These are phyloP conservation scores for Debaryomyces nepalensis DNA, from an alignment of 1,139 yeast genomes.

Conservation along the genomic window DNA sequence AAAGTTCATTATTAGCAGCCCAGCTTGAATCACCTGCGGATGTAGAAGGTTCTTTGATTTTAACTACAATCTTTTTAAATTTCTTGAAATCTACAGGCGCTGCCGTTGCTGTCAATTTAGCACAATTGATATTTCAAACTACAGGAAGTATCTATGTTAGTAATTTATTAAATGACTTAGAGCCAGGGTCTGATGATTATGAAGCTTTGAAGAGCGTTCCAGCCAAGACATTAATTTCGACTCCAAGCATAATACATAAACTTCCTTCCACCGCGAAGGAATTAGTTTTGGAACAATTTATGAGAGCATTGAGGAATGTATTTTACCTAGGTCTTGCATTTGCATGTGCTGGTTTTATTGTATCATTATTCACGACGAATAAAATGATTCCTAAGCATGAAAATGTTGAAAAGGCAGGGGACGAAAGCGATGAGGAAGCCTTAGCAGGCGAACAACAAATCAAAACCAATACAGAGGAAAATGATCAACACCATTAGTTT, in stretches of 20 bases:
- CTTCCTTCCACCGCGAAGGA: constrained; percentile 30
- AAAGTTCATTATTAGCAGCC: constrained; percentile 53
- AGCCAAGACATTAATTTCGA: constrained; percentile 28
- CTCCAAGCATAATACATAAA: constrained; percentile 33
- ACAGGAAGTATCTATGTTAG: constrained; percentile 30
- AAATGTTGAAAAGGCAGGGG: constrained; percentile 26
- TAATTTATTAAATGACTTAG: constrained; percentile 14
- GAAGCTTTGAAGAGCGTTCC: constrained; percentile 24
- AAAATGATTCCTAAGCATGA: constrained; percentile 41
- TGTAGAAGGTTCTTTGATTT: constrained; percentile 52
- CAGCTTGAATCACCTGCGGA: constrained; percentile 60
- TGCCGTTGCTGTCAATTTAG: constrained; percentile 50
- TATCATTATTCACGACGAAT: constrained; percentile 41
- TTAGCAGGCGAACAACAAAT: background rate
- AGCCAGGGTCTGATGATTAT: constrained; percentile 21
- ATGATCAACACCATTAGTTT: constrained; percentile 1
- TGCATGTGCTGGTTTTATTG: constrained; percentile 33
- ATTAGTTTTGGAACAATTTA: constrained; percentile 33
- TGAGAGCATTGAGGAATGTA: constrained; percentile 45
- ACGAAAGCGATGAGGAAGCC: constrained; percentile 14
- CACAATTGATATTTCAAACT: constrained; percentile 50
- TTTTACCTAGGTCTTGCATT: constrained; percentile 46
- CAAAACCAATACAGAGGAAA: background rate
- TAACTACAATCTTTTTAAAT: constrained; percentile 53
- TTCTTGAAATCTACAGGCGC: constrained; percentile 55